These are phyloP conservation scores for Hansfordia pulvinata DNA, from an alignment of 2,329 filamentous ascomycete species.

Conservation along the genomic window DNA sequence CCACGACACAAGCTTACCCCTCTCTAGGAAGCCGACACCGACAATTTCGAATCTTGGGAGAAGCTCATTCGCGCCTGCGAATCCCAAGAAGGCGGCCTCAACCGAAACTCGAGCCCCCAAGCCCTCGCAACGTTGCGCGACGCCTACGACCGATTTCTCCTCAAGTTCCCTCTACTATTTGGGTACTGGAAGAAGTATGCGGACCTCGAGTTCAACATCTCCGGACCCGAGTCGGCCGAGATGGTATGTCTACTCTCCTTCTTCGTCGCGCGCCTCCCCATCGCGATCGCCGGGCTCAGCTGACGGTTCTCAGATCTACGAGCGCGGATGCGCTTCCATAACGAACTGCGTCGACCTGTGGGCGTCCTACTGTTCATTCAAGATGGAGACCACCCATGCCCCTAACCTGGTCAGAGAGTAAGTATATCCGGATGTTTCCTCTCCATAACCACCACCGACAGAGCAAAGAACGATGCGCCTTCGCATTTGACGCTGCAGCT, in stretches of 20 bases:
- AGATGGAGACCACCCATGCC: slow-evolving; percentile 93
- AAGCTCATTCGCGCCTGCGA: slow-evolving; percentile 76
- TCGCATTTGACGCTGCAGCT: too few species aligned
- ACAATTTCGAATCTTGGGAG: slow-evolving; percentile 93
- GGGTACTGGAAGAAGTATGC: slow-evolving; percentile 99
- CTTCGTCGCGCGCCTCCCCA: not conserved
- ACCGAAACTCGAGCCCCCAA: slow-evolving; percentile 90
- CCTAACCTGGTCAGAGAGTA: slow-evolving; percentile 97
- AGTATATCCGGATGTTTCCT: slow-evolving; percentile 62
- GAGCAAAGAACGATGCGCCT: slow-evolving; percentile 17
- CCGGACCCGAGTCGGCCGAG: slow-evolving; percentile 90
- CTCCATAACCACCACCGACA: slow-evolving; percentile 39
- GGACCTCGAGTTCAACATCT: slow-evolving; percentile 92
- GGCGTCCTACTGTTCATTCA: slow-evolving; percentile 96
- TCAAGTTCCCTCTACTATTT: slow-evolving; percentile 90
- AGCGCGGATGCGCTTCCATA: slow-evolving; percentile 87
- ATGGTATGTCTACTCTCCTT: slow-evolving; percentile 45
- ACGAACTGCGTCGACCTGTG: slow-evolving; percentile 90
- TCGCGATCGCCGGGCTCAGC: slow-evolving; percentile 6
- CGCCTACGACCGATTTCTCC: slow-evolving; percentile 82
- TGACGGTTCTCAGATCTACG: slow-evolving; percentile 58
- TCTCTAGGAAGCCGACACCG: slow-evolving; percentile 51
- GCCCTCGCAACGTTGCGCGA: slow-evolving; percentile 78
- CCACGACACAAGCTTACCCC: not conserved
- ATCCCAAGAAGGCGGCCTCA: slow-evolving; percentile 79